Evolutionary conservation across 345 rosid species (phyloP), one percentile per base, ranked within the genome.

Genomic region (Orychophragmus violaceus): DNA sequence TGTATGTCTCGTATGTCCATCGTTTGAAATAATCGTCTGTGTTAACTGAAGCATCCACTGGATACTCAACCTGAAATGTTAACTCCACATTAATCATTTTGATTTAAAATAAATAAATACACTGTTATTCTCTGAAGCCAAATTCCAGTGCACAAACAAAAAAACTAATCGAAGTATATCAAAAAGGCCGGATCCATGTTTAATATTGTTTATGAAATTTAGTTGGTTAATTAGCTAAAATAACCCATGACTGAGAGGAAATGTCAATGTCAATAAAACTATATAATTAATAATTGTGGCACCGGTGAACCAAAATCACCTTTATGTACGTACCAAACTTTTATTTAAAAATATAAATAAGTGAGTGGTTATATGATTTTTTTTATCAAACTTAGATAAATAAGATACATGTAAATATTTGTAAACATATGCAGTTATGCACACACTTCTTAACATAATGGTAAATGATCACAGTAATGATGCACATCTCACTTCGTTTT

Each of bases 41-140:
- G 14, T 84, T 79, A 46, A 25, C 59, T 2, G 98, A 92, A 29
- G 62, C 82, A 58, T 92, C 95, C 2, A 81, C 35, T 0, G 98
- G 98, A 50, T 84, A 92, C 45, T 82, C 95, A 41, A 87, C 82
- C 96, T 92, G 82, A 24, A 70, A 59, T 59, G 23, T 41, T 36
- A 12, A 36, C 24, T 21, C 21, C 17, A 30, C 8, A 16, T 57
- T 32, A 56, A n/a, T n/a, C n/a, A n/a, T n/a, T n/a, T n/a, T n/a
- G n/a, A n/a, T n/a, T n/a, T n/a, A n/a, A n/a, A n/a, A n/a, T n/a
- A n/a, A n/a, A n/a, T n/a, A n/a, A n/a, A n/a, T n/a, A n/a, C n/a
- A n/a, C n/a, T n/a, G n/a, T n/a, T n/a, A n/a, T n/a, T n/a, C n/a
- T n/a, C n/a, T n/a, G n/a, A n/a, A n/a, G n/a, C n/a, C n/a, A n/a